Percentiles rank a stretch among this genome's conserved stretches.
These are phyloP conservation scores for Globisporangium alternatum DNA, from an alignment of 352 stramenopile genomes.

Conservation along the genomic window DNA sequence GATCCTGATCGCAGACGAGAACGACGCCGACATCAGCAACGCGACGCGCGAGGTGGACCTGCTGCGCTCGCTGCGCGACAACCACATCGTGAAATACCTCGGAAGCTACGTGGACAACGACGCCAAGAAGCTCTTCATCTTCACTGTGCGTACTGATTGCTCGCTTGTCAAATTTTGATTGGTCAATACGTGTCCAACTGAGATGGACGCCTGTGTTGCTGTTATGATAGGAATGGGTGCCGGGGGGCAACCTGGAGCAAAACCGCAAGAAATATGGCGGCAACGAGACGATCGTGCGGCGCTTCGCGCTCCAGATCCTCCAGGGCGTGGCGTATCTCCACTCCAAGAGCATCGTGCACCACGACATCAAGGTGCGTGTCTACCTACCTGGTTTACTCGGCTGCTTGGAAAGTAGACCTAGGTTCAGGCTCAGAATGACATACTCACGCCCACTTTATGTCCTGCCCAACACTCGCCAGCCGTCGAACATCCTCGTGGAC, in stretches of 20 bases:
- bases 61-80: constrained; percentile 82
- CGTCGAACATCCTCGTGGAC: constrained; percentile 93
- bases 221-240: constrained; percentile 71
- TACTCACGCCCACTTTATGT: neutral
- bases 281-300: constrained; percentile 63
- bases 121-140: constrained; percentile 83
- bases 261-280: constrained; percentile 81
- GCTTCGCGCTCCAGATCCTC: constrained; percentile 85
- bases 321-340: constrained; percentile 87
- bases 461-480: constrained; percentile 20
- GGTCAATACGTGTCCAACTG: neutral
- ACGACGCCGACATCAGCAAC: constrained; percentile 28
- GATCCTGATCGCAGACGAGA: constrained; percentile 42
- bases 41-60: constrained; percentile 84
- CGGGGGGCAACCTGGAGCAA: constrained; percentile 76
- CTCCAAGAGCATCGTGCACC: constrained; percentile 69
- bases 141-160: constrained; percentile 35
- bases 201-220: constrained; percentile 2
- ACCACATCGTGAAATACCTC: constrained; percentile 92
- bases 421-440: neutral
- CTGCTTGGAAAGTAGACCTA: neutral
- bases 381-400: neutral
- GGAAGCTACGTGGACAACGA: constrained; percentile 76
- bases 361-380: constrained; percentile 71
- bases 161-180: neutral